Evolutionary conservation across 345 rosid genomes (phyloP).

Genomic region (Gossypium australe): DNA sequence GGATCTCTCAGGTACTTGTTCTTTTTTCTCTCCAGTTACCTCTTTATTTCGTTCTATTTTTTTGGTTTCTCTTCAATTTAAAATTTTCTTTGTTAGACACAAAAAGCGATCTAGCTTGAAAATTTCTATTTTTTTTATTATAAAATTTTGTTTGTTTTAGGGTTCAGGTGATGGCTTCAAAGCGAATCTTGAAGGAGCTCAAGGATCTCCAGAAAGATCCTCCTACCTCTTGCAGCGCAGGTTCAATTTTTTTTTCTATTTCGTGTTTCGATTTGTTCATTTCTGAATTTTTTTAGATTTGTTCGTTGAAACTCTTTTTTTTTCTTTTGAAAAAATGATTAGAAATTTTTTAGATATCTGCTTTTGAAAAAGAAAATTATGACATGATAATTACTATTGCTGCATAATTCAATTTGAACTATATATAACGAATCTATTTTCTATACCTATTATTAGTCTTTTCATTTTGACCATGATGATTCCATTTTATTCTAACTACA

Average conservation of each 20-base stretch:
- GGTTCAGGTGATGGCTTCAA: constrained; percentile 18
- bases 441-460: neutral
- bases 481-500: neutral
- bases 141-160: constrained; percentile 9
- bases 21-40: neutral
- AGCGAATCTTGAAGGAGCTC: constrained; percentile 7
- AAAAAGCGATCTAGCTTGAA: constrained; percentile 28
- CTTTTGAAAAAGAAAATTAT: neutral
- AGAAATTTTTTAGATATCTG: neutral
- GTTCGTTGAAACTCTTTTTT: neutral
- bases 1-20: constrained; percentile 7
- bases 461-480: constrained; percentile 6
- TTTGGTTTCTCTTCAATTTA: neutral
- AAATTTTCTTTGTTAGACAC: too few species aligned
- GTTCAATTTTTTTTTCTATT: constrained; percentile 16
- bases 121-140: constrained; percentile 2
- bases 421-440: neutral
- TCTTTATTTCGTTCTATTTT: neutral
- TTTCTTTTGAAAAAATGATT: too few species aligned
- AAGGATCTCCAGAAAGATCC: constrained; percentile 76
- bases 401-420: neutral
- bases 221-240: constrained; percentile 80
- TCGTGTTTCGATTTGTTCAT: neutral
- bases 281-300: neutral
- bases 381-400: neutral